phyloP scores from a whole-genome alignment of 345 rosid genomes.

The Psidium friedrichsthalianum region DNA sequence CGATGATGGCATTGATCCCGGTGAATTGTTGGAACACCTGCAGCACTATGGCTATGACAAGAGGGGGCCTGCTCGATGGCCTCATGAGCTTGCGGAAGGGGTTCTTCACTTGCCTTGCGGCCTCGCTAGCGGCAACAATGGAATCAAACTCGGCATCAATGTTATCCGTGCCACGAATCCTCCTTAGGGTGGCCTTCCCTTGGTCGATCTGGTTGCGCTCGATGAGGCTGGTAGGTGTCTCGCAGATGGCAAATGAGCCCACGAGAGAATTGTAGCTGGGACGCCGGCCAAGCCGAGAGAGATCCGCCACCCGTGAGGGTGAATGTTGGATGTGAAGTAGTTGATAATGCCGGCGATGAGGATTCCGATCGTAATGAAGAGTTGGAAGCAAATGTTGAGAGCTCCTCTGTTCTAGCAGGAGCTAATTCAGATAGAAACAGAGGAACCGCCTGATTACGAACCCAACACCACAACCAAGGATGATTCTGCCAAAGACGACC shows the following conservation, averaged over 20 bases:
- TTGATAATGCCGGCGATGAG: not conserved
- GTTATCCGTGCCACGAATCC: not conserved
- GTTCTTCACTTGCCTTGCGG: not conserved
- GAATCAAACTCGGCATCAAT: not conserved
- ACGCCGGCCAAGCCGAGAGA: not conserved
- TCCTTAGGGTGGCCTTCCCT: not conserved
- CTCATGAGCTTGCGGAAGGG: not conserved
- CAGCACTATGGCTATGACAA: not conserved
- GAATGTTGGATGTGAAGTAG: not conserved
- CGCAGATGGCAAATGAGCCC: not conserved
- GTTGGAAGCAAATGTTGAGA: not conserved
- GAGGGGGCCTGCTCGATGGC: not conserved
- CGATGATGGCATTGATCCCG: not conserved
- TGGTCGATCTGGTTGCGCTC: not conserved
- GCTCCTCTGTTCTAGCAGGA: not conserved
- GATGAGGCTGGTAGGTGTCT: not conserved
- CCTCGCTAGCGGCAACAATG: not conserved
- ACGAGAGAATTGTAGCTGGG: not conserved
- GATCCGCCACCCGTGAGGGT: not conserved
- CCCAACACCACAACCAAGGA: constrained; percentile 17
- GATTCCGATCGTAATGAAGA: not conserved
- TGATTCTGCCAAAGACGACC: constrained; percentile 14
- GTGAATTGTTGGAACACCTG: not conserved
- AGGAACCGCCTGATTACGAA: constrained; percentile 7
- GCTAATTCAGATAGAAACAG: not conserved